Evolutionary conservation across 208 protist species (phyloP), one percentile per base, ranked within the genome.

Genomic region (Histomonas meleagridis): DNA sequence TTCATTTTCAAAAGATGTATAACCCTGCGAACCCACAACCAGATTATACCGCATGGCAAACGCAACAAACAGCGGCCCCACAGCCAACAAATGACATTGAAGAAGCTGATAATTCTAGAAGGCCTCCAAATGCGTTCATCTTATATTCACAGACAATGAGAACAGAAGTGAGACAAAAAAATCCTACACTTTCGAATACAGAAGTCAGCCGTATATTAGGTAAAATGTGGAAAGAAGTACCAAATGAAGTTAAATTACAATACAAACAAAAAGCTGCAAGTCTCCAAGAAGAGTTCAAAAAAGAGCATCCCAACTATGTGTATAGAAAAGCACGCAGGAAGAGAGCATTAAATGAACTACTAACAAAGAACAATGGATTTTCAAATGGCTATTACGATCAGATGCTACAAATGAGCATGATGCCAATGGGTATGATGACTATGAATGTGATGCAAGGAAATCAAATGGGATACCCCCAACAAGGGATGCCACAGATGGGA

Each of bases 291-390:
- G 70, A 79, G 18, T 79, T 79, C 40, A 79, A 79, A 40, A 23
- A 35, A 28, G 40, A 79, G 14, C 70, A 79, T 35, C 70, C 70
- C 46, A 40, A 79, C 18, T 79, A 79, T 28, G 49, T 40, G 49
- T 79, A 79, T 35, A 79, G 70, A 79, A 79, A 79, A 23, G 70
- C 70, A 18, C 70, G 70, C 18, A 79, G 70, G 70, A 79, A 79
- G 40, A 23, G 70, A 4, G 70, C 70, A 49, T 40, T 79, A 7
- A 79, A 79, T 28, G 70, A 79, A 35, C 70, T 79, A n/a, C 28
- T 79, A 1, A 79, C 70, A 23, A 79, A 79, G 38, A 46, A 32
- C 2, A 32, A 79, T 49, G 70, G 32, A 21, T 57, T 57, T 18
- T 7, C 53, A 21, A 18, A 18, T 57, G 18, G 7, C 18, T 18